A percentile compares a stretch with the other conserved stretches of the same genome.
phyloP scores from a whole-genome alignment of 352 stramenopile species.

The Phytophthora pinifolia region DNA sequence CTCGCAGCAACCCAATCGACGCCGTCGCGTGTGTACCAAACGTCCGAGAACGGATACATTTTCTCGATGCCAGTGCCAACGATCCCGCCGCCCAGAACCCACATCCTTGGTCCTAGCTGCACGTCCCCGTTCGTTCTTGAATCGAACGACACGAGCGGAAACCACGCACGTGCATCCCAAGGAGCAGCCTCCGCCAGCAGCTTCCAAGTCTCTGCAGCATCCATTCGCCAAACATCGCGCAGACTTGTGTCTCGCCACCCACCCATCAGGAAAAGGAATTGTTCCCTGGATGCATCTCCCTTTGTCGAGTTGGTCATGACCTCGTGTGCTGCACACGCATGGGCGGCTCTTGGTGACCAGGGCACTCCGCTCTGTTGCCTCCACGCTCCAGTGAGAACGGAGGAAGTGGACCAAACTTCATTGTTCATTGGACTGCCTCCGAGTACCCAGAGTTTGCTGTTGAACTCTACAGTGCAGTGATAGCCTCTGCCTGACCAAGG shows the following conservation, averaged over 20 bases:
- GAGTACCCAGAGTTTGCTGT: slow-evolving; percentile 63
- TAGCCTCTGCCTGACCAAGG: slow-evolving; percentile 69
- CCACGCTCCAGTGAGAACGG: slow-evolving; percentile 57
- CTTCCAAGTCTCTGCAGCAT: slow-evolving; percentile 42
- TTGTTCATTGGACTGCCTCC: slow-evolving; percentile 80
- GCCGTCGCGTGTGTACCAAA: slow-evolving; percentile 73
- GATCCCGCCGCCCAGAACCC: slow-evolving; percentile 73
- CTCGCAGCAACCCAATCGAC: slow-evolving; percentile 52
- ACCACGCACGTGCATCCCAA: slow-evolving; percentile 76
- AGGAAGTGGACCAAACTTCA: slow-evolving; percentile 73
- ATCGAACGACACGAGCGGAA: slow-evolving; percentile 75
- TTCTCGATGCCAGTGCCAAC: slow-evolving; percentile 70
- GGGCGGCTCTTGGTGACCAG: slow-evolving; percentile 58
- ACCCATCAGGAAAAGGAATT: slow-evolving; percentile 65
- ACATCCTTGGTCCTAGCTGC: slow-evolving; percentile 59
- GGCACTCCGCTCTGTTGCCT: slow-evolving; percentile 42
- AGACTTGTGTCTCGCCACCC: slow-evolving; percentile 68
- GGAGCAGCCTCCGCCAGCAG: slow-evolving; percentile 36
- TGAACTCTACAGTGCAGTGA: slow-evolving; percentile 71
- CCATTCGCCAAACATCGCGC: slow-evolving; percentile 76
- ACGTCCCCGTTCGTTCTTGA: slow-evolving; percentile 64
- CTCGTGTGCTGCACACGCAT: slow-evolving; percentile 58
- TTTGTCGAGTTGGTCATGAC: slow-evolving; percentile 50
- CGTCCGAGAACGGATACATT: slow-evolving; percentile 74
- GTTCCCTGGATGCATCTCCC: slow-evolving; percentile 49